A percentile compares a stretch with the other conserved stretches of the same genome.
Evolutionary conservation across 495 filamentous ascomycete species (phyloP).

Genomic region (Chaetomidium leptoderma): DNA sequence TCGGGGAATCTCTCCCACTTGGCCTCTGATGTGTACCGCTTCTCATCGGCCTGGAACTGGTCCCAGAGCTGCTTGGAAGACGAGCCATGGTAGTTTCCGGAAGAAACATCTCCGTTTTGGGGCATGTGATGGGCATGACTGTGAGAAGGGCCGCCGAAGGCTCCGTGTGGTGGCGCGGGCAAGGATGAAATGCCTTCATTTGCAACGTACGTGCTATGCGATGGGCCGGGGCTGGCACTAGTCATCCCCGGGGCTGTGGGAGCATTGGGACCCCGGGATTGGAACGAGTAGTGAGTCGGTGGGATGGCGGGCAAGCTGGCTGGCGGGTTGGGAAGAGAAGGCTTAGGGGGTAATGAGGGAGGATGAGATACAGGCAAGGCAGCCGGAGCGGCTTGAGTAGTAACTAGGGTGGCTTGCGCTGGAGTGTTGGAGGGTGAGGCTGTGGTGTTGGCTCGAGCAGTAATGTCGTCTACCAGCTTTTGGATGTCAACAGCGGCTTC

Average conservation of each 20-base stretch:
- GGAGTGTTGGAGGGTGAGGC: slow-evolving; percentile 28
- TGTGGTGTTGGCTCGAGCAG: slow-evolving; percentile 38
- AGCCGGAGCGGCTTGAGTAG: slow-evolving; percentile 34
- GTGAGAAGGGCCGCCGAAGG: slow-evolving; percentile 32
- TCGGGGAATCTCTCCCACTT: slow-evolving; percentile 89
- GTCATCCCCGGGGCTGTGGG: slow-evolving; percentile 46
- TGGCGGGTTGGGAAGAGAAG: slow-evolving; percentile 33
- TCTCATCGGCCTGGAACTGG: slow-evolving; percentile 77
- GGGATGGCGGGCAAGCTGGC: slow-evolving; percentile 34
- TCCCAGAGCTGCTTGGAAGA: slow-evolving; percentile 66
- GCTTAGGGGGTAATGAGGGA: slow-evolving; percentile 51
- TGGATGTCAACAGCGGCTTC: slow-evolving; percentile 47
- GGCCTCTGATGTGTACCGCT: slow-evolving; percentile 31
- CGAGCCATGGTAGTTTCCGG: slow-evolving; percentile 4
- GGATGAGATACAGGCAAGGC: slow-evolving; percentile 45
- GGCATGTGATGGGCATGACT: slow-evolving; percentile 41
- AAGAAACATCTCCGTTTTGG: slow-evolving; percentile 19
- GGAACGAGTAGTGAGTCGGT: slow-evolving; percentile 34
- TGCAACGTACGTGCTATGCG: slow-evolving; percentile 44
- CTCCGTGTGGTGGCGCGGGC: slow-evolving; percentile 57
- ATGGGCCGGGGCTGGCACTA: slow-evolving; percentile 43
- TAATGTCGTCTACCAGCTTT: slow-evolving; percentile 49
- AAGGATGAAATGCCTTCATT: slow-evolving; percentile 51
- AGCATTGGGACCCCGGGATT: slow-evolving; percentile 27
- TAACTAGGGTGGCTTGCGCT: slow-evolving; percentile 31